These are phyloP conservation scores for Polytrichum commune DNA, from an alignment of 225 moss, liverwort and hornwort species.

Conservation along the genomic window DNA sequence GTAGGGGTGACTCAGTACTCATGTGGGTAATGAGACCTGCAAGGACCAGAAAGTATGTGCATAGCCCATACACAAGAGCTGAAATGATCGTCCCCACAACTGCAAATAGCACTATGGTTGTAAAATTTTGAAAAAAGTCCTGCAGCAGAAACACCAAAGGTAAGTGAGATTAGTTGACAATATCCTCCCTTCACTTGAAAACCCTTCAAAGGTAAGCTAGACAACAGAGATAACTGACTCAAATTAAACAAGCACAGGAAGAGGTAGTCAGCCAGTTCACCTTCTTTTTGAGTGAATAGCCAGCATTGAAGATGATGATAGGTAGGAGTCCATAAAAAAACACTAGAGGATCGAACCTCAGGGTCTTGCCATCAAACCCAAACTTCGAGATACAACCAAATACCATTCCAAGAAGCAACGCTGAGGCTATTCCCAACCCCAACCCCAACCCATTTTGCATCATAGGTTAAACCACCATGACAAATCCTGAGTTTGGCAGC, in stretches of 20 bases:
- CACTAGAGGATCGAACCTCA: constrained; percentile 47
- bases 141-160: constrained; percentile 15
- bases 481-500: no score
- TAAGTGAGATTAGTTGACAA: neutral
- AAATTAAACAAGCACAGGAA: neutral
- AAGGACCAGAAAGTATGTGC: constrained; percentile 43
- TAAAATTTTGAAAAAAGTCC: constrained; percentile 58
- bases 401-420: constrained; percentile 49
- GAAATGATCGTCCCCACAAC: constrained; percentile 56
- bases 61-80: constrained; percentile 53
- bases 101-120: constrained; percentile 57
- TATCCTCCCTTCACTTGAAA: neutral
- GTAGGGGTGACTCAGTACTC: constrained; percentile 45
- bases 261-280: constrained; percentile 3
- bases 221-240: no score
- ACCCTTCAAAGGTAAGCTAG: neutral
- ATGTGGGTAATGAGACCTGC: constrained; percentile 50
- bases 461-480: neutral
- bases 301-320: constrained; percentile 66
- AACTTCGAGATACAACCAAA: constrained; percentile 45
- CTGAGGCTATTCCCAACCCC: constrained; percentile 39
- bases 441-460: constrained; percentile 3
- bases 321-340: constrained; percentile 63
- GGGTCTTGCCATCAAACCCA: constrained; percentile 39
- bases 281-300: constrained; percentile 62